phyloP scores from a whole-genome alignment of 179 eudicot genomes.

The Camellia oleifera region DNA sequence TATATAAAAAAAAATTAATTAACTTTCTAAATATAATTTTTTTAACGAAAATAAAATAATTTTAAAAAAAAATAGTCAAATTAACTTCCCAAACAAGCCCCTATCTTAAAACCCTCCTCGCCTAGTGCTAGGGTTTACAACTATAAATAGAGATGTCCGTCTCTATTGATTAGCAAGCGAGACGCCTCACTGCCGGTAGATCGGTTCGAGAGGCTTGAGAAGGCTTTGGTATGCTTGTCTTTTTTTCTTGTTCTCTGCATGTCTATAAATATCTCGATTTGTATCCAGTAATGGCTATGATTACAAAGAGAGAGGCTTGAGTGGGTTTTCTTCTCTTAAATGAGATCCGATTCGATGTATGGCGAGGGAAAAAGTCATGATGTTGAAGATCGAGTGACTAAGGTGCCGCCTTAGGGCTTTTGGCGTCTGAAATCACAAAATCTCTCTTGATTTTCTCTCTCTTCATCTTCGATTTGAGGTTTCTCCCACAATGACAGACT shows the following conservation, averaged over 20 bases:
- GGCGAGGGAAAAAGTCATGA: neutral
- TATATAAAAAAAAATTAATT: no score
- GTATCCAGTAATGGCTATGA: slow-evolving; percentile 23
- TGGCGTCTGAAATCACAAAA: slow-evolving; percentile 13
- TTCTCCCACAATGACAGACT: slow-evolving; percentile 25
- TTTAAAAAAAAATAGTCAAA: no score
- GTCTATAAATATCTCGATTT: no score
- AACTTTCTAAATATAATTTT: no score
- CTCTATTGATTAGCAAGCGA: neutral
- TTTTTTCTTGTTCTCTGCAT: no score
- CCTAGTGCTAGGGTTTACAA: neutral
- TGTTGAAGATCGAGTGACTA: neutral
- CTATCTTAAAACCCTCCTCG: no score
- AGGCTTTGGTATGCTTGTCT: neutral
- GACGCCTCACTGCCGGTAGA: neutral
- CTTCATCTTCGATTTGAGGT: slow-evolving; percentile 2
- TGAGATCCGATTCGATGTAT: slow-evolving; percentile 1
- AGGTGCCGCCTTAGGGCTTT: slow-evolving; percentile 12
- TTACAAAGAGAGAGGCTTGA: slow-evolving; percentile 51
- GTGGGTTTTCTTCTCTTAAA: slow-evolving; percentile 15
- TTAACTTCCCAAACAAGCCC: no score
- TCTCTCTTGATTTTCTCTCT: slow-evolving; percentile 3
- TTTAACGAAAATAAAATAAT: no score
- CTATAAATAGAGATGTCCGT: neutral
- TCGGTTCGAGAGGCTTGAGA: neutral